These are phyloP conservation scores for Blepharisma japonicum DNA, from an alignment of 73 alveolate genomes.

Conservation along the genomic window DNA sequence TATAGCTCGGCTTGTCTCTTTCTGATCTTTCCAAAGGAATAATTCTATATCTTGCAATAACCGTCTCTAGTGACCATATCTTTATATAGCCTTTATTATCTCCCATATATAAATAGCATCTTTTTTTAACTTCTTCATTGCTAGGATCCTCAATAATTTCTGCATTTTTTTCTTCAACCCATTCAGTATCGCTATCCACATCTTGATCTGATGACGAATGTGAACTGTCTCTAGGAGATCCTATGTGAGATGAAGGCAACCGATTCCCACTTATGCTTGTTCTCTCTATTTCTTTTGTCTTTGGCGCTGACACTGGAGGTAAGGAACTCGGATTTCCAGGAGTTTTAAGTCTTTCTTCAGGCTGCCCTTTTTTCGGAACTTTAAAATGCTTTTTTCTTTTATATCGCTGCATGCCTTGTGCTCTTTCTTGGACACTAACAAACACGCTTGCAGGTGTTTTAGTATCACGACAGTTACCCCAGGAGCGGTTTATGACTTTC, in stretches of 20 bases:
- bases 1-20: slow-evolving; percentile 41
- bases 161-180: slow-evolving; percentile 36
- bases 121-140: slow-evolving; percentile 15
- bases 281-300: too few species aligned
- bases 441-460: slow-evolving; percentile 40
- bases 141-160: slow-evolving; percentile 35
- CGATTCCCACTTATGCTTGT: too few species aligned
- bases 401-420: slow-evolving; percentile 38
- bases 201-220: slow-evolving; percentile 3
- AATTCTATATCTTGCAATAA: slow-evolving; percentile 34
- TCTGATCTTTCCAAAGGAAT: slow-evolving; percentile 34
- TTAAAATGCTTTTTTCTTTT: background rate
- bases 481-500: slow-evolving; percentile 49
- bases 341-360: too few species aligned
- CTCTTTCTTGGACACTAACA: background rate
- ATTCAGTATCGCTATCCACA: slow-evolving; percentile 25
- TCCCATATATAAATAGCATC: slow-evolving; percentile 57
- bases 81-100: slow-evolving; percentile 79
- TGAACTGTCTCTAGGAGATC: background rate
- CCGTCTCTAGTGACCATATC: slow-evolving; percentile 55
- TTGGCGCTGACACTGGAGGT: too few species aligned
- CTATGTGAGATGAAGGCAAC: too few species aligned
- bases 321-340: too few species aligned
- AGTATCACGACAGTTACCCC: slow-evolving; percentile 46
- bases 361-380: background rate